Evolutionary conservation across 768 basidiomycete species (phyloP), one percentile per base, ranked within the genome.

Genomic region (Phlebiopsis flavidoalba): DNA sequence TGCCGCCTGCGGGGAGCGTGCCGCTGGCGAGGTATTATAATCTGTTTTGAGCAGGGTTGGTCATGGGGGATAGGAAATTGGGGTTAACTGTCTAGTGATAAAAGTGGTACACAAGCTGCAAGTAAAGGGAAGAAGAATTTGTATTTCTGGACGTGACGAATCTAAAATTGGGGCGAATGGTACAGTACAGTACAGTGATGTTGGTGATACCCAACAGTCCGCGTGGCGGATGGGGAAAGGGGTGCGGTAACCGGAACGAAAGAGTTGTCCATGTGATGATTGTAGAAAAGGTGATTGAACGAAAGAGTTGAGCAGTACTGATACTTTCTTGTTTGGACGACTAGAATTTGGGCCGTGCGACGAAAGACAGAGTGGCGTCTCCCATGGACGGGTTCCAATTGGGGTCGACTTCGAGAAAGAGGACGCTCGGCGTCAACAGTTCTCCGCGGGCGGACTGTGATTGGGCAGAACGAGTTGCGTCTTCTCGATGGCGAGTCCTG

Each of bases 11-110:
- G 26, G 77, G 75, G 61, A 77, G 67, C 14, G 73, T 95, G 51
- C 86, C 93, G 5, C 76, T 98, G 12, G 82, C 82, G 14, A 84
- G 79, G 68, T 78, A 74, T 53, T 94, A 96, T 70, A 95, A 94
- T 70, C 67, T 95, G 53, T 95, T 93, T 72, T 96, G 72, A 82
- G 49, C 24, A 26, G 5, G 21, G 52, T 22, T 17, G 17, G 14
- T 4, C 35, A 45, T 43, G 19, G 36, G 33, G 14, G 5, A n/a
- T 1, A n/a, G 10, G 21, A 43, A 19, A 1, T 56, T 56, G 21
- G 46, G 43, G 7, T 8, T 51, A 14, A 15, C 4, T 46, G 55
- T 57, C 33, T 45, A 22, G 11, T n/a, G 35, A 53, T 31, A 31
- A 17, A 15, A 17, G 35, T n/a, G n/a, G 36, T 15, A 12, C 37